These are phyloP conservation scores for Colletotrichum sidae DNA, from an alignment of 2,329 filamentous ascomycete species.

Conservation along the genomic window DNA sequence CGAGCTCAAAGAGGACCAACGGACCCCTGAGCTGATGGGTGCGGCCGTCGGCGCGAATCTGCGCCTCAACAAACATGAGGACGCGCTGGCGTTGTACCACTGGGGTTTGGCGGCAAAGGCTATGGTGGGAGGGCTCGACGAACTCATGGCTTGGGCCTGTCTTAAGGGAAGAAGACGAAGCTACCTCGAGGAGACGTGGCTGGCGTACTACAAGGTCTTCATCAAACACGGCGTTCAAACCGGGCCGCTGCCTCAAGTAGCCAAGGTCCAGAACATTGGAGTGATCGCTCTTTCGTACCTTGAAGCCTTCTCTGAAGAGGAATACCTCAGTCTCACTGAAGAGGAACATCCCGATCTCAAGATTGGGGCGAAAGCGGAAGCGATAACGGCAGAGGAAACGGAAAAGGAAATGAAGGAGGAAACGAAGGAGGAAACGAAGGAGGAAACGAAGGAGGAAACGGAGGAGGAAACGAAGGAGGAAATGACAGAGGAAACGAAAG, in stretches of 20 bases:
- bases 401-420: too few relatives aligned
- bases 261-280: slow-evolving; percentile 44
- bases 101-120: slow-evolving; percentile 48
- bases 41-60: slow-evolving; percentile 57
- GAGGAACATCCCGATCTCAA: too few relatives aligned
- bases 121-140: slow-evolving; percentile 55
- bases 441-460: too few relatives aligned
- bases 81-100: slow-evolving; percentile 55
- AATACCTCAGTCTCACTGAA: too few relatives aligned
- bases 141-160: slow-evolving; percentile 53
- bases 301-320: too few relatives aligned
- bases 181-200: slow-evolving; percentile 51
- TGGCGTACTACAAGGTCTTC: slow-evolving; percentile 45
- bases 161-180: slow-evolving; percentile 53
- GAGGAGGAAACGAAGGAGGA: too few relatives aligned
- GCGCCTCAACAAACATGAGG: slow-evolving; percentile 49
- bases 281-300: slow-evolving; percentile 47
- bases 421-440: too few relatives aligned
- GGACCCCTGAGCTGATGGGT: slow-evolving; percentile 54
- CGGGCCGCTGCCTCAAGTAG: slow-evolving; percentile 39
- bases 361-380: too few relatives aligned
- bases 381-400: too few relatives aligned
- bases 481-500: slow-evolving; percentile 9
- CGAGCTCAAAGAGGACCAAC: slow-evolving; percentile 48
- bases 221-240: slow-evolving; percentile 8